Conservation (phyloP, 306 rosid genomes). For the Malus asiatica region DNA sequence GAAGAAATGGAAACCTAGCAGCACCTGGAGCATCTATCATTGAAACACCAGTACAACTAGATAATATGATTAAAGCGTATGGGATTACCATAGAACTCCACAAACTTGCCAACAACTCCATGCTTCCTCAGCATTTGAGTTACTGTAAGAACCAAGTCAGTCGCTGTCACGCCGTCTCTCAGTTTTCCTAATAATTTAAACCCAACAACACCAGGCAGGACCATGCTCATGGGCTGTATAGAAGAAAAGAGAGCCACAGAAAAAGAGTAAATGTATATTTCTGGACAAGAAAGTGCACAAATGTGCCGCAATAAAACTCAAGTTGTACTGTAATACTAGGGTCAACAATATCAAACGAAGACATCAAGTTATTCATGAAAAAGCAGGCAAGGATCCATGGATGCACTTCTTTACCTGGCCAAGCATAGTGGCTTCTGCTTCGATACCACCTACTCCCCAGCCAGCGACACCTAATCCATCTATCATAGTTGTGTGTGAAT, state of each 20-base stretch:
- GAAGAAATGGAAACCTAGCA: slow-evolving; percentile 13
- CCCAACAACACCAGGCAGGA: slow-evolving; percentile 95
- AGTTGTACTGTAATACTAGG: background rate
- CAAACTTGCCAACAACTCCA: slow-evolving; percentile 95
- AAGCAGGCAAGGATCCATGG: background rate
- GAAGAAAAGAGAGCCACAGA: background rate
- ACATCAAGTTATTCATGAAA: background rate
- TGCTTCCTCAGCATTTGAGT: slow-evolving; percentile 96
- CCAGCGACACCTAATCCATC: slow-evolving; percentile 99
- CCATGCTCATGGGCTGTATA: slow-evolving; percentile 98
- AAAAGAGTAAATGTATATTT: background rate
- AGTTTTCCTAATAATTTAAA: slow-evolving; percentile 75
- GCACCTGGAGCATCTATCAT: background rate
- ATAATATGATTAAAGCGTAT: slow-evolving; percentile 1
- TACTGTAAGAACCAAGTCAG: slow-evolving; percentile 93
- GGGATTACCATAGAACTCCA: slow-evolving; percentile 79
- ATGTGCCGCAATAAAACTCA: background rate
- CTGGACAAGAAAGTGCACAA: background rate
- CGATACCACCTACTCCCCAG: slow-evolving; percentile 99
- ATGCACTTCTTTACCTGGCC: slow-evolving; percentile 67
- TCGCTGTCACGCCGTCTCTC: slow-evolving; percentile 87
- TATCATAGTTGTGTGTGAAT: slow-evolving; percentile 97
- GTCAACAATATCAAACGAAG: background rate
- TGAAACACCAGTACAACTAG: background rate
- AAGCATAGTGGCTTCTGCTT: slow-evolving; percentile 98